phyloP scores from a whole-genome alignment of 257 asterid species.

The Nicotiana noctiflora region DNA sequence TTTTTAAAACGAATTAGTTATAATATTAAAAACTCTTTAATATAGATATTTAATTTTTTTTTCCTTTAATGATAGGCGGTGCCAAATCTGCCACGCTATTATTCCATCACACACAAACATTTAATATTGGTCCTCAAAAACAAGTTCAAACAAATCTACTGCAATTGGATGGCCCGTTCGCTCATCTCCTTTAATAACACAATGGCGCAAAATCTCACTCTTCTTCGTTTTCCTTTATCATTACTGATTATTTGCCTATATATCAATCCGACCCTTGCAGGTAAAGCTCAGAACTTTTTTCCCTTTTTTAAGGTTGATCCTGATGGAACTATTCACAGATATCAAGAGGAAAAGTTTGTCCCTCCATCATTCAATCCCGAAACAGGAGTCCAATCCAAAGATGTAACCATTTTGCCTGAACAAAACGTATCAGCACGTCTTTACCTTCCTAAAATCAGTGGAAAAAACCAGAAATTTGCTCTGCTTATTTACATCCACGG shows the following conservation, averaged over 20 bases:
- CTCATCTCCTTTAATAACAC: not conserved
- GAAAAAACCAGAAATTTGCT: conserved; percentile 33
- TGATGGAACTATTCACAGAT: conserved; percentile 47
- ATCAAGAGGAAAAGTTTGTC: not conserved
- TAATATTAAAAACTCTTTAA: too few species aligned
- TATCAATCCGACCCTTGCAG: not conserved
- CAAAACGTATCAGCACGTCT: conserved; percentile 39
- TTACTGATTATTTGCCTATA: not conserved
- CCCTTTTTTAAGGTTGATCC: not conserved
- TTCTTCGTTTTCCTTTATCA: not conserved
- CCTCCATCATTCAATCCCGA: conserved; percentile 47
- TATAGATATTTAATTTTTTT: too few species aligned
- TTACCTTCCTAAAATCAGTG: conserved; percentile 42
- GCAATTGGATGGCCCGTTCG: not conserved
- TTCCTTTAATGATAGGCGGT: not conserved
- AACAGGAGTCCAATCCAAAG: conserved; percentile 46
- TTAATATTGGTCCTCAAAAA: too few species aligned
- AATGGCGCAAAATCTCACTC: not conserved
- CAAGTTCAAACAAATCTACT: not conserved
- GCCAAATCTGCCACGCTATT: not conserved
- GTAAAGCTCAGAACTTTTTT: not conserved
- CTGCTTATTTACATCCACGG: conserved; percentile 73
- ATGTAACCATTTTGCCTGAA: conserved; percentile 41
- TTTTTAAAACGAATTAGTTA: too few species aligned
- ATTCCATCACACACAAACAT: not conserved